phyloP scores from a whole-genome alignment of 768 basidiomycete genomes.

The Rhizopogon rudus region DNA sequence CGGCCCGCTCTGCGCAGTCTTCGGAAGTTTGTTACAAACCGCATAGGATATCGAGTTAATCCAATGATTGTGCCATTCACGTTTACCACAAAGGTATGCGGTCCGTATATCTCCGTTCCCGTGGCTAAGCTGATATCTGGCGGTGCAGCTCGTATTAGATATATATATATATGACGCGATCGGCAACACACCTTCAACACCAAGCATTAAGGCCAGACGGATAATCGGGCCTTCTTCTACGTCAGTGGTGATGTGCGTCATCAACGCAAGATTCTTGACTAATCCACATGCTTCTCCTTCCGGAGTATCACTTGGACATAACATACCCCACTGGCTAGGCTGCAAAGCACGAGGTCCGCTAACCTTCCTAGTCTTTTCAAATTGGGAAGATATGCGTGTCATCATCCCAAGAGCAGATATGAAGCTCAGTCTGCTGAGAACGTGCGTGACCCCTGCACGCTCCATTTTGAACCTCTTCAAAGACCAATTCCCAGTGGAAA shows the following conservation, averaged over 20 bases:
- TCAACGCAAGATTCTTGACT: slow-evolving; percentile 96
- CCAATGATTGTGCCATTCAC: slow-evolving; percentile 97
- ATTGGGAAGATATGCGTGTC: slow-evolving; percentile 98
- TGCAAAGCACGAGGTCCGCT: slow-evolving; percentile 96
- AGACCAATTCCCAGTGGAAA: slow-evolving; percentile 99
- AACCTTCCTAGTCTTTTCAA: slow-evolving; percentile 98
- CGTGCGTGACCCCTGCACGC: slow-evolving; percentile 96
- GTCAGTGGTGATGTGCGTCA: slow-evolving; percentile 99
- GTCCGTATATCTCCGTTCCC: slow-evolving; percentile 94
- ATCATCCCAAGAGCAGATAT: slow-evolving; percentile 99
- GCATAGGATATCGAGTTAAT: slow-evolving; percentile 76
- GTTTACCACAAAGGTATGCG: slow-evolving; percentile 89
- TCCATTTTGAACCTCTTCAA: slow-evolving; percentile 99
- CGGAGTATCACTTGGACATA: slow-evolving; percentile 97
- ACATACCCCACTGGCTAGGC: slow-evolving; percentile 98
- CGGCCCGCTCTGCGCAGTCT: slow-evolving; percentile 87
- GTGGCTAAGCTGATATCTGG: slow-evolving; percentile 87
- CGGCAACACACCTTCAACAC: slow-evolving; percentile 78
- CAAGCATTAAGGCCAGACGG: slow-evolving; percentile 88
- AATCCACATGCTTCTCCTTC: slow-evolving; percentile 99
- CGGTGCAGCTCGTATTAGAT: slow-evolving; percentile 9
- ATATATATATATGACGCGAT: slow-evolving; percentile 7
- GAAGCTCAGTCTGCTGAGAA: slow-evolving; percentile 91
- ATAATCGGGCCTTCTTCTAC: slow-evolving; percentile 95
- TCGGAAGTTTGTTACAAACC: slow-evolving; percentile 88